Base-by-base conservation (phyloP, 2,329 filamentous ascomycete genomes). In the Sporothrix brasiliensis region DNA sequence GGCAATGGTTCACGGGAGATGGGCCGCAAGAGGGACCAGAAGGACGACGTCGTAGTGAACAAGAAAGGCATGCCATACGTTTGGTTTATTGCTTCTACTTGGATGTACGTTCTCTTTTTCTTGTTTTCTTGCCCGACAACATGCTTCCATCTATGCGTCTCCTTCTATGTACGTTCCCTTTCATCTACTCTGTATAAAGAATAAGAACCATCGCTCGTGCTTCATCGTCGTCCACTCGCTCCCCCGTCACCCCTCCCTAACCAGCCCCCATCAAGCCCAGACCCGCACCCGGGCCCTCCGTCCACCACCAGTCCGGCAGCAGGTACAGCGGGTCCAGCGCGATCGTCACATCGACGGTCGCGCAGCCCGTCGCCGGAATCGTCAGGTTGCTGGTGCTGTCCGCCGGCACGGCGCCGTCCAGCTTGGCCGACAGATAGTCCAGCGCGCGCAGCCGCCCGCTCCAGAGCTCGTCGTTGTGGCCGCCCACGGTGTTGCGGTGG, bases 1-100 rank as follows among this genome's bases (percentile, higher is more conserved):
- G 91, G 89, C 72, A 90, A 85, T 11, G 81, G 78, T 74, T 87
- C 80, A 71, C 86, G 84, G 14, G 88, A 87, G 75, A 92, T 91
- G 76, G 76, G 84, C 83, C 69, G 86, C 84, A 75, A 91, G 90
- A 24, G 86, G 85, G 69, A 87, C 82, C 9, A 88, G 88, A 53
- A 90, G 84, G 52, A 50, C 41, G 14, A 73, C 73, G 27, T 68
- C 39, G 24, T 24, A 24, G 24, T 24, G 24, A 24, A 24, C 24
- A 24, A 2, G 24, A 24, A 1, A 24, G 24, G 24, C 24, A 24
- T 1, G 24, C 24, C 24, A 7, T 34, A 9, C 27, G 4, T 30
- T 60, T 60, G 14, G n/a, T 14, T 4, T 58, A 11, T 47, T 47
- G 11, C 10, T 47, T 47, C 11, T 16, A 11, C 41, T 16, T 47